Base-by-base conservation (phyloP, 306 rosid species). In the Carpinus fangiana region DNA sequence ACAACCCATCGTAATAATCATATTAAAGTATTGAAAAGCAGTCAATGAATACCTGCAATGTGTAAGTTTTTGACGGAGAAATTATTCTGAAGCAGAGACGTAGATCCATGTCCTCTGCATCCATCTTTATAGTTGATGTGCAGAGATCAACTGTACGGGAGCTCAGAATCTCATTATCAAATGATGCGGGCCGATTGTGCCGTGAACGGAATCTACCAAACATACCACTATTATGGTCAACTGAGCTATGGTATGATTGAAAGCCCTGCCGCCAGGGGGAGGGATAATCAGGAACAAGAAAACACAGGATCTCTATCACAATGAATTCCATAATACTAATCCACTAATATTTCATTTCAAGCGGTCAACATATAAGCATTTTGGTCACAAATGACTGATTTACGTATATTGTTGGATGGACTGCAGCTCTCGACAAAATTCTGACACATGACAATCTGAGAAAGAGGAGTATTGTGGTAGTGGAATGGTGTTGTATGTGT, bases 71-170 rank as follows among this genome's bases (percentile, higher is more conserved):
- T 69, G 85, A 80, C 7, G 99, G 99, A 74, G 99, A 95, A 82
- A 95, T 93, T 82, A 95, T 88, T 69, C 99, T 91, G 82, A 95
- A 95, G 91, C 99, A 95, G 82, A 95, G 97, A 70, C 98, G 89
- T 73, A 95, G 86, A 86, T 95, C 99, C 76, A 90, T 85, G 84
- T 95, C 96, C 74, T 93, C 99, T 34, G 94, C 97, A 76, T 95
- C 99, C 89, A 93, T 87, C 89, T 95, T 95, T 82, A 95, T 93
- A 46, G 90, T 88, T 57, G 99, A 95, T 48, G 98, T 95, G 70
- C 89, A 79, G 62, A 95, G 87, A 87, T 93, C 93, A 86, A 95
- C 82, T 45, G 90, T 76, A 82, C 80, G 87, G 82, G 86, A 91
- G 74, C 89, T 89, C 79, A 93, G 89, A 88, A 82, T 74, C 61